Evolutionary conservation across 31 red algal species (phyloP).

Genomic region (Porphyra umbilicalis): DNA sequence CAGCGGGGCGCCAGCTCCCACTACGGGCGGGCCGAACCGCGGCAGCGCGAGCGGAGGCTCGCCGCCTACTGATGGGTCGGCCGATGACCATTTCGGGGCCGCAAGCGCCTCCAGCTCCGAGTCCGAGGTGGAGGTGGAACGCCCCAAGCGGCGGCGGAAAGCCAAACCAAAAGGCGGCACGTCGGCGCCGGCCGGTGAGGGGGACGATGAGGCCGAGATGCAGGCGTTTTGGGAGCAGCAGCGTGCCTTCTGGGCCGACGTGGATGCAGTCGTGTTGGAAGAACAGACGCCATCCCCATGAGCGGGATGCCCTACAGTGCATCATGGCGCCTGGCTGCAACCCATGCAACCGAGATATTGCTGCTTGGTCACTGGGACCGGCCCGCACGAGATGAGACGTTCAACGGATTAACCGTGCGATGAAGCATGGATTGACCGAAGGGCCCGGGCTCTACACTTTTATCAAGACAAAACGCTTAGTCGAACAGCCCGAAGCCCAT

Average conservation of each 20-base stretch:
- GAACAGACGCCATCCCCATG: not conserved
- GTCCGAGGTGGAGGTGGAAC: no score
- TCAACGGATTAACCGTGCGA: no score
- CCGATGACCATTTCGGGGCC: no score
- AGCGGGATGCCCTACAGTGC: no score
- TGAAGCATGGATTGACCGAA: not conserved
- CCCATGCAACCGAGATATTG: no score
- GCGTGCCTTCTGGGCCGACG: not conserved
- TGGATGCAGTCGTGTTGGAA: not conserved
- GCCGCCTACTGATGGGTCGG: no score
- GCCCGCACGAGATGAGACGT: no score
- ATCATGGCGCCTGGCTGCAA: no score
- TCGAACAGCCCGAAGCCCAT: constrained; percentile 65
- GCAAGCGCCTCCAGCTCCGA: no score
- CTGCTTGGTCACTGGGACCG: no score
- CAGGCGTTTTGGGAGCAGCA: not conserved
- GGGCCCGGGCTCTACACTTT: not conserved
- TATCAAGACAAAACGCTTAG: constrained; percentile 13
- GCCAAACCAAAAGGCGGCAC: not conserved
- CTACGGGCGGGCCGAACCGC: no score
- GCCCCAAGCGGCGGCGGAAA: not conserved
- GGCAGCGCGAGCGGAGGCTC: no score
- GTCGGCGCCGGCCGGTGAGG: not conserved
- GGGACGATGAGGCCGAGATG: not conserved
- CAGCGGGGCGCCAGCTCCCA: not conserved